Conservation (phyloP, 768 basidiomycete genomes). For the Asterophora parasitica region DNA sequence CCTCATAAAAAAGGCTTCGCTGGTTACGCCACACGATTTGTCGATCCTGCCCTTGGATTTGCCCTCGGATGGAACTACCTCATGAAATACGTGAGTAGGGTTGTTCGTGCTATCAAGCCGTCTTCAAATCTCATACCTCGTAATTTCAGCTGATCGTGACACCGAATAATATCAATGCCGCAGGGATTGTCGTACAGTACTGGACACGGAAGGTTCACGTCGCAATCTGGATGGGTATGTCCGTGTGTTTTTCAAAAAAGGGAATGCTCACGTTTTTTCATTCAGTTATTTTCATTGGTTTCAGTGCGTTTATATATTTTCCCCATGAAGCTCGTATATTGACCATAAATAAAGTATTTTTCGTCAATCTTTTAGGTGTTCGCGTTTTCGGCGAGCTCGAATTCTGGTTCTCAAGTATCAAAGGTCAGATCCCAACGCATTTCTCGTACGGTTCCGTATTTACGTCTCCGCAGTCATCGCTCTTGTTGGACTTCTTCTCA, state of each 20-base stretch:
- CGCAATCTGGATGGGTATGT: slow-evolving; percentile 54
- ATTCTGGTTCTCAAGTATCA: slow-evolving; percentile 70
- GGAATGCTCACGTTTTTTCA: slow-evolving; percentile 5
- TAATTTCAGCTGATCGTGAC: slow-evolving; percentile 51
- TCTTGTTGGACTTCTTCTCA: slow-evolving; percentile 47
- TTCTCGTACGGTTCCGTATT: background rate
- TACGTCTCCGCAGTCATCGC: slow-evolving; percentile 29
- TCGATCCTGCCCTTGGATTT: slow-evolving; percentile 66
- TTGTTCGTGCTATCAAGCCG: background rate
- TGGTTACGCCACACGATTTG: slow-evolving; percentile 60
- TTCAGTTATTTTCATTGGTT: slow-evolving; percentile 52
- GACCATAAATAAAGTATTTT: slow-evolving; percentile 33
- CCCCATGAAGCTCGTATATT: background rate
- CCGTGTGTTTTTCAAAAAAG: background rate
- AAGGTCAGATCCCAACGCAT: slow-evolving; percentile 35
- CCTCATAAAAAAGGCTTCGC: slow-evolving; percentile 59
- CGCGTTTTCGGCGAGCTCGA: slow-evolving; percentile 70
- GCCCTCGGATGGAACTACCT: slow-evolving; percentile 64
- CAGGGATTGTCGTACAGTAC: slow-evolving; percentile 47
- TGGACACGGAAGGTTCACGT: slow-evolving; percentile 43
- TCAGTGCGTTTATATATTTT: slow-evolving; percentile 34
- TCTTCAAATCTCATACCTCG: slow-evolving; percentile 3
- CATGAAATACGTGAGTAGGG: slow-evolving; percentile 42
- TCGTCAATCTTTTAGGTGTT: slow-evolving; percentile 57
- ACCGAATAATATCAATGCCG: slow-evolving; percentile 62